Percentiles rank a stretch among this genome's conserved stretches.
phyloP scores from a whole-genome alignment of 169 alveolate species.

The Eimeria sp. region DNA sequence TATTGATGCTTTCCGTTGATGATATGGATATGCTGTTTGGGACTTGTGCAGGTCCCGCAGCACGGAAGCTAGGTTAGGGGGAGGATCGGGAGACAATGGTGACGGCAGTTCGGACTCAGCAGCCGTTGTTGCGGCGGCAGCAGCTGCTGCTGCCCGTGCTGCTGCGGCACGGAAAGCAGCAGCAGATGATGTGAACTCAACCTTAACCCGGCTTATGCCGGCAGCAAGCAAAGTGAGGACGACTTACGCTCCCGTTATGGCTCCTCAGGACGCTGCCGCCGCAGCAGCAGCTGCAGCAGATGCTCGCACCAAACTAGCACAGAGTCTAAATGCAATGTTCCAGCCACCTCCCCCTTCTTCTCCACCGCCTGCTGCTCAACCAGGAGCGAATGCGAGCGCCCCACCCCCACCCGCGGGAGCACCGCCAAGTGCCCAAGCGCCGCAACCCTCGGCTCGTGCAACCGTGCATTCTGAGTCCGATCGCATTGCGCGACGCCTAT shows the following conservation, averaged over 20 bases:
- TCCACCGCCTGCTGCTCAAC: slow-evolving; percentile 59
- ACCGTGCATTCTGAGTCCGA: slow-evolving; percentile 38
- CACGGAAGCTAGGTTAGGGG: slow-evolving; percentile 20
- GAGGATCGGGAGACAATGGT: slow-evolving; percentile 7
- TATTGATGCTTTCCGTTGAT: neutral
- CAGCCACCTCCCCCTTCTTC: slow-evolving; percentile 73
- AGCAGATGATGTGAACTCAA: slow-evolving; percentile 61
- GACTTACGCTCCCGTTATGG: slow-evolving; percentile 47
- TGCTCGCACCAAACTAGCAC: slow-evolving; percentile 65
- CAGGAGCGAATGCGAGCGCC: slow-evolving; percentile 17
- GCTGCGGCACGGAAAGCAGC: slow-evolving; percentile 75
- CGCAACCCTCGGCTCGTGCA: slow-evolving; percentile 49
- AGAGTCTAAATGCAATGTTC: slow-evolving; percentile 68
- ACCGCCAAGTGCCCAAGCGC: slow-evolving; percentile 7
- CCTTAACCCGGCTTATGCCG: slow-evolving; percentile 58
- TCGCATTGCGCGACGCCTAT: slow-evolving; percentile 73
- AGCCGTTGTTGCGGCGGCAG: slow-evolving; percentile 72
- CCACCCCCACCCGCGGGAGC: slow-evolving; percentile 11
- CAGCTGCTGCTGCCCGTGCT: slow-evolving; percentile 75
- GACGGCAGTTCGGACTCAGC: slow-evolving; percentile 53
- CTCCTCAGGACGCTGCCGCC: slow-evolving; percentile 58
- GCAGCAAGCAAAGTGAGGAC: slow-evolving; percentile 64
- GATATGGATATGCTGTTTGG: neutral
- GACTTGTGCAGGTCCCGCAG: slow-evolving; percentile 71
- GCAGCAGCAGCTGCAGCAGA: slow-evolving; percentile 70